Conservation (phyloP, 2,329 filamentous ascomycete species). For the Venturia pyrina region DNA sequence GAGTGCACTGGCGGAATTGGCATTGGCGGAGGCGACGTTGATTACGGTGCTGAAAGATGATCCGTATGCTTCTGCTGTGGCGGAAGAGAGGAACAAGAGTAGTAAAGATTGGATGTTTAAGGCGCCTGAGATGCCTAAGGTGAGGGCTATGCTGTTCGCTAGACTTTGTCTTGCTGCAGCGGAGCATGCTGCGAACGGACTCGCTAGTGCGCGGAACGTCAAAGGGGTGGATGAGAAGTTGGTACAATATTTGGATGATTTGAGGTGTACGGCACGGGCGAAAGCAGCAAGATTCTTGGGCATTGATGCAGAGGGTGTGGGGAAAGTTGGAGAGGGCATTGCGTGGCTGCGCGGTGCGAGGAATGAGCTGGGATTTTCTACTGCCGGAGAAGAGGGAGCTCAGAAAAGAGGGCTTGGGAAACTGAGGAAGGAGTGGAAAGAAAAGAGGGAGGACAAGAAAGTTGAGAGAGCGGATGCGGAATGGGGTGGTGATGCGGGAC, state of each 20-base stretch:
- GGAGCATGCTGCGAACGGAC: slow-evolving; percentile 73
- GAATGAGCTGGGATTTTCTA: slow-evolving; percentile 57
- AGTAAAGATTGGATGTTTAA: slow-evolving; percentile 97
- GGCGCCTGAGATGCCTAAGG: slow-evolving; percentile 76
- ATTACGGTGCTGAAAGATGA: slow-evolving; percentile 90
- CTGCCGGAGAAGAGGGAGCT: slow-evolving; percentile 30
- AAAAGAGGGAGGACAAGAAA: slow-evolving; percentile 68
- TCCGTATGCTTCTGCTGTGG: slow-evolving; percentile 73
- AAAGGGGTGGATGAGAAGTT: slow-evolving; percentile 53
- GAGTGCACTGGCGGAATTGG: slow-evolving; percentile 46
- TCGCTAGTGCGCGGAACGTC: slow-evolving; percentile 36
- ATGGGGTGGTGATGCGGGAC: slow-evolving; percentile 79
- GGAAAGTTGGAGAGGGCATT: slow-evolving; percentile 73
- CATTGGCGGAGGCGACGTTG: slow-evolving; percentile 79
- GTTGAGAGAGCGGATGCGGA: slow-evolving; percentile 56
- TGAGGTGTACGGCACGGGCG: slow-evolving; percentile 65
- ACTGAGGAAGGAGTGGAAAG: slow-evolving; percentile 63
- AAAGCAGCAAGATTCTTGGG: slow-evolving; percentile 86
- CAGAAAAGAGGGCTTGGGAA: slow-evolving; percentile 50
- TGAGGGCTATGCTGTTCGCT: slow-evolving; percentile 79
- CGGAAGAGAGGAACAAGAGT: slow-evolving; percentile 69
- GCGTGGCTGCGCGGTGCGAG: slow-evolving; percentile 76
- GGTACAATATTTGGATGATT: slow-evolving; percentile 62
- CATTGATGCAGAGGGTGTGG: slow-evolving; percentile 75
- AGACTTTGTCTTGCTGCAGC: slow-evolving; percentile 78